Conservation (phyloP, 2,329 filamentous ascomycete species). For the Kalmusia sp. region DNA sequence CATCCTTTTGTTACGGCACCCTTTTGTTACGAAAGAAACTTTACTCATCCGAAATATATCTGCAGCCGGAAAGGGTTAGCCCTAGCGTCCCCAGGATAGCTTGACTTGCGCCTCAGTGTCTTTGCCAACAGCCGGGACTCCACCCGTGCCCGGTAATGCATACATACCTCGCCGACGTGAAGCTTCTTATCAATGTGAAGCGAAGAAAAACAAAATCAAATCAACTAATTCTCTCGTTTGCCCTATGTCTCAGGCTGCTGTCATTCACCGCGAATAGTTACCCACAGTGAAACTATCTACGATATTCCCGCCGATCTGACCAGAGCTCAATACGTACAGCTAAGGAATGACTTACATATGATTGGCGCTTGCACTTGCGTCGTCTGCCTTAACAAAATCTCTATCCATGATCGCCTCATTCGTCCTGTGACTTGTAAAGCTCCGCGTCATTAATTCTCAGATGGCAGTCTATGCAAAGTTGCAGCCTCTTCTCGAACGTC, state of each 20-base stretch:
- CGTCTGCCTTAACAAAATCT: not conserved
- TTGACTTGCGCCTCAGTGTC: not conserved
- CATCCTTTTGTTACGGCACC: not conserved
- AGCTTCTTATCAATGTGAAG: no score
- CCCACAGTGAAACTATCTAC: no score
- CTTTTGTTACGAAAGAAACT: not conserved
- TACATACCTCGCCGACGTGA: no score
- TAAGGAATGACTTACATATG: not conserved
- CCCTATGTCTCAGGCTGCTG: no score
- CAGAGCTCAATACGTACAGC: not conserved
- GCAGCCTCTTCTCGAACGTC: not conserved
- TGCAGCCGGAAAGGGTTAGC: not conserved
- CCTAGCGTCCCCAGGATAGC: not conserved
- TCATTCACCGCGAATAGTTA: no score
- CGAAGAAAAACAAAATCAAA: no score
- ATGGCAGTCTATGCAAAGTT: not conserved
- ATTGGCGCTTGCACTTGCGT: not conserved
- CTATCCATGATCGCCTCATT: not conserved
- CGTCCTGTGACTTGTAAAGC: not conserved
- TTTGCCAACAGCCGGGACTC: slow-evolving; percentile 2
- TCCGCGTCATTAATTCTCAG: not conserved
- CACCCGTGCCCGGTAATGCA: no score
- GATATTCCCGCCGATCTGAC: no score
- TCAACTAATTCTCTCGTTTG: no score
- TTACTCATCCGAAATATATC: not conserved